Conservation (phyloP, 805 yeast species). For the Schwanniomyces vanrijiae region DNA sequence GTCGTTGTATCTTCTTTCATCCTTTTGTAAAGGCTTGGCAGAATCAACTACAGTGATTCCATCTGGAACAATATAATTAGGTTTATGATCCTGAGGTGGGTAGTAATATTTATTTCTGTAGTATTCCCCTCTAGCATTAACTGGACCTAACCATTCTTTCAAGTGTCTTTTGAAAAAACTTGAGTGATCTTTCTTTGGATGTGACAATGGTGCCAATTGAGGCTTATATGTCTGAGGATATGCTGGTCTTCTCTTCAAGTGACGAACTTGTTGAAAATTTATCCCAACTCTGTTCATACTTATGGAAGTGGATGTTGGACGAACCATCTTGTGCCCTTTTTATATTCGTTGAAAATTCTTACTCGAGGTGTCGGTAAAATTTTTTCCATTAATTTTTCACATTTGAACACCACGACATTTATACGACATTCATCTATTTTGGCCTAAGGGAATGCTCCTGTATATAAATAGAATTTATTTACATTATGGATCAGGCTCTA, state of each 20-base stretch:
- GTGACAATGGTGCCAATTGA: conserved; percentile 27
- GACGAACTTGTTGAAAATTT: conserved; percentile 19
- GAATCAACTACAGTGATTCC: conserved; percentile 33
- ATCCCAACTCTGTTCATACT: conserved; percentile 5
- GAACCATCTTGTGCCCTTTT: conserved; percentile 2
- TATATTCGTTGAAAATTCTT: not conserved
- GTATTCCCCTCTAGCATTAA: conserved; percentile 81
- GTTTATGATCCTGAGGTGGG: conserved; percentile 65
- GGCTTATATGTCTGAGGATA: conserved; percentile 34
- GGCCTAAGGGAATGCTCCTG: not conserved
- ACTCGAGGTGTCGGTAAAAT: not conserved
- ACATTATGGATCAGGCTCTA: not conserved
- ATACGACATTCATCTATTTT: not conserved
- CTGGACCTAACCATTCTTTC: conserved; percentile 79
- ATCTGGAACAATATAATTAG: conserved; percentile 69
- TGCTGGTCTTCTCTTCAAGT: conserved; percentile 28
- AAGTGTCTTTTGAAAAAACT: conserved; percentile 62
- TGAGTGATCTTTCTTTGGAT: conserved; percentile 40
- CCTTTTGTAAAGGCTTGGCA: conserved; percentile 4
- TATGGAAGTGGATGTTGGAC: conserved; percentile 2
- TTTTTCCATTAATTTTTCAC: not conserved
- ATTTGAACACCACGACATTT: not conserved
- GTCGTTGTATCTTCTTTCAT: conserved; percentile 13
- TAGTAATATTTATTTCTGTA: conserved; percentile 70
- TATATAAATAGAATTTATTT: not conserved